These are phyloP conservation scores for Daldinia decipiens DNA, from an alignment of 495 filamentous ascomycete genomes.

Conservation along the genomic window DNA sequence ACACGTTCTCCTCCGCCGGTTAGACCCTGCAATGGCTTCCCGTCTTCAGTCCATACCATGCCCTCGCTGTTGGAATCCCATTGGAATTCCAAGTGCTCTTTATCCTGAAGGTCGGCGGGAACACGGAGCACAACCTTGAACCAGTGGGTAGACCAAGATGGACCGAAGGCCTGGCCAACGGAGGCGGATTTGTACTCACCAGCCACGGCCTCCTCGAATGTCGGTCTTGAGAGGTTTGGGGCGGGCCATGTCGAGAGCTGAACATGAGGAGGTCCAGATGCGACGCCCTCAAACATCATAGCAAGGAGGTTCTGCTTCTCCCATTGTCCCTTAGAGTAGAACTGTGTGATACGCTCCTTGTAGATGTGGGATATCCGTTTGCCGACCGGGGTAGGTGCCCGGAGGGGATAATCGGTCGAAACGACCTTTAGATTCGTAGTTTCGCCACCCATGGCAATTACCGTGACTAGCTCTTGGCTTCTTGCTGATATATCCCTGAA, in stretches of 20 bases:
- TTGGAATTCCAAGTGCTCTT: slow-evolving; percentile 87
- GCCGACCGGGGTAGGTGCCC: slow-evolving; percentile 66
- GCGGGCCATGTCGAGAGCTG: slow-evolving; percentile 89
- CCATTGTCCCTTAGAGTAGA: slow-evolving; percentile 85
- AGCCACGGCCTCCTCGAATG: slow-evolving; percentile 88
- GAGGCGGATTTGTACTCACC: slow-evolving; percentile 79
- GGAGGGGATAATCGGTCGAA: slow-evolving; percentile 57
- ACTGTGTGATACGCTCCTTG: slow-evolving; percentile 81
- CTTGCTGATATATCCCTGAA: slow-evolving; percentile 11
- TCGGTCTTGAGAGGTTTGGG: slow-evolving; percentile 79
- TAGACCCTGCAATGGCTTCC: slow-evolving; percentile 88
- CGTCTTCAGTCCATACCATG: slow-evolving; percentile 87
- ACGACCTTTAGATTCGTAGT: slow-evolving; percentile 47
- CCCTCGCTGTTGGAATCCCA: slow-evolving; percentile 96
- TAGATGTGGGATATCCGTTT: slow-evolving; percentile 90
- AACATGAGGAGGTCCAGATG: slow-evolving; percentile 76
- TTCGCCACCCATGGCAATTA: slow-evolving; percentile 54
- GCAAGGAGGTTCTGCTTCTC: slow-evolving; percentile 76
- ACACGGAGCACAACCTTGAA: slow-evolving; percentile 84
- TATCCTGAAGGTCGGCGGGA: slow-evolving; percentile 73
- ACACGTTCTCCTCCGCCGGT: slow-evolving; percentile 90
- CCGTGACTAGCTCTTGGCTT: slow-evolving; percentile 4
- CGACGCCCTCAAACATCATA: slow-evolving; percentile 80
- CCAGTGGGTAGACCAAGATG: slow-evolving; percentile 99
- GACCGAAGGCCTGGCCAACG: slow-evolving; percentile 84